A percentile compares a stretch with the other conserved stretches of the same genome.
phyloP scores from a whole-genome alignment of 208 protist genomes.

The Entamoeba dispar region DNA sequence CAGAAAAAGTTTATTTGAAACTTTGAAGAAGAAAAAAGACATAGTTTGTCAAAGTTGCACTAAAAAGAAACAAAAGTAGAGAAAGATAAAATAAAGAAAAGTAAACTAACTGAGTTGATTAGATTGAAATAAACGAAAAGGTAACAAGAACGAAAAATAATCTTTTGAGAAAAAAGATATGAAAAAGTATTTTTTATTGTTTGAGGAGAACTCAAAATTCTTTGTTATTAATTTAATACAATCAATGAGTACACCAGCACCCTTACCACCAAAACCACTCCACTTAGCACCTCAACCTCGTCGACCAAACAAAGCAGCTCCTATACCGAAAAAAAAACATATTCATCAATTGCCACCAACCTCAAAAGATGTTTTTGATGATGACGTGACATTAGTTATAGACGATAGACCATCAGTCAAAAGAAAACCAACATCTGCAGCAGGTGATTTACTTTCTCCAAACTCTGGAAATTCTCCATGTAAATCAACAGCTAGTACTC shows the following conservation, averaged over 20 bases:
- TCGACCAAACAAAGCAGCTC: neutral
- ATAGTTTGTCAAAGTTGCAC: too few relatives aligned
- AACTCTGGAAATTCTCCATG: neutral
- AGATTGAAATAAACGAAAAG: too few relatives aligned
- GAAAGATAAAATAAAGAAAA: too few relatives aligned
- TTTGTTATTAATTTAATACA: neutral
- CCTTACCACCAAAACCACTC: neutral
- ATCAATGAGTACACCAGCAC: neutral
- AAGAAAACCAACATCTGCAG: neutral
- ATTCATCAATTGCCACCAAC: neutral
- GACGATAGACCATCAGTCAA: neutral
- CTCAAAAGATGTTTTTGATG: neutral
- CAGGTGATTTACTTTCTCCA: neutral
- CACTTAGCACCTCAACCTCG: neutral
- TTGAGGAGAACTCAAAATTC: neutral
- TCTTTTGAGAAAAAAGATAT: too few relatives aligned
- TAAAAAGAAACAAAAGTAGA: too few relatives aligned
- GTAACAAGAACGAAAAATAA: too few relatives aligned
- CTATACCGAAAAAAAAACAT: neutral
- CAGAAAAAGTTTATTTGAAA: too few relatives aligned
- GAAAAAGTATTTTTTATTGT: too few relatives aligned
- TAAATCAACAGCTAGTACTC: neutral
- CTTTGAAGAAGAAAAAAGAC: too few relatives aligned
- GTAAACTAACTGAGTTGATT: too few relatives aligned
- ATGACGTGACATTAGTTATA: neutral